A percentile compares a stretch with the other conserved stretches of the same genome.
phyloP scores from a whole-genome alignment of 768 basidiomycete genomes.

The Paxillus involutus region DNA sequence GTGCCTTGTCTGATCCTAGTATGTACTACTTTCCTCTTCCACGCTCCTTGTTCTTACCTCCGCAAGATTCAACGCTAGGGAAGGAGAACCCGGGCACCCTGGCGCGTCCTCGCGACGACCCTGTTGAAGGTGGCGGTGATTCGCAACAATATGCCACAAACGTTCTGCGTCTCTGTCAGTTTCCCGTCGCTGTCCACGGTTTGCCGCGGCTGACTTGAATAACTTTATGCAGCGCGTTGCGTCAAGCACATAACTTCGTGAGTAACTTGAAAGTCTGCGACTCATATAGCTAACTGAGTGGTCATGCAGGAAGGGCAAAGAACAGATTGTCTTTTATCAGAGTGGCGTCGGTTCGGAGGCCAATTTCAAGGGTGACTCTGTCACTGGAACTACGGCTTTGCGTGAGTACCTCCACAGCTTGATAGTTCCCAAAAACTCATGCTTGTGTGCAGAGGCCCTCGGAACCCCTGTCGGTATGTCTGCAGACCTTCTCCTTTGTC shows the following conservation, averaged over 20 bases:
- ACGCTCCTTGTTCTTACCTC: not conserved
- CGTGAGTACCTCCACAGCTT: not conserved
- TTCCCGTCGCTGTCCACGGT: not conserved
- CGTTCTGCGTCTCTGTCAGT: conserved; percentile 10
- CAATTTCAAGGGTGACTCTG: conserved; percentile 11
- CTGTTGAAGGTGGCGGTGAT: not conserved
- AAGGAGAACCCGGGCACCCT: not conserved
- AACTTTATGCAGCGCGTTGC: not conserved
- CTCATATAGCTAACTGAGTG: not conserved
- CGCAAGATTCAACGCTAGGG: not conserved
- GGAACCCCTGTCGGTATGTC: conserved; percentile 3
- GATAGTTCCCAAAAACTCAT: not conserved
- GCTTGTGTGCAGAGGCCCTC: conserved; percentile 5
- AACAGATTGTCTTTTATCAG: conserved; percentile 25
- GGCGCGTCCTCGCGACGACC: not conserved
- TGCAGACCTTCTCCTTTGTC: not conserved
- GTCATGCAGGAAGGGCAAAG: not conserved
- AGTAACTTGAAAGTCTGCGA: not conserved
- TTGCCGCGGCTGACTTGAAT: not conserved
- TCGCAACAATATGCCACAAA: conserved; percentile 2
- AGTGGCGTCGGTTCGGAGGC: conserved; percentile 23
- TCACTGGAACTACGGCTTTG: conserved; percentile 3
- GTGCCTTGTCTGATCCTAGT: conserved; percentile 1
- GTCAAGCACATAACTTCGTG: not conserved
- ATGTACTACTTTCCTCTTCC: not conserved